phyloP scores from a whole-genome alignment of 345 rosid genomes.

The Laguncularia racemosa region DNA sequence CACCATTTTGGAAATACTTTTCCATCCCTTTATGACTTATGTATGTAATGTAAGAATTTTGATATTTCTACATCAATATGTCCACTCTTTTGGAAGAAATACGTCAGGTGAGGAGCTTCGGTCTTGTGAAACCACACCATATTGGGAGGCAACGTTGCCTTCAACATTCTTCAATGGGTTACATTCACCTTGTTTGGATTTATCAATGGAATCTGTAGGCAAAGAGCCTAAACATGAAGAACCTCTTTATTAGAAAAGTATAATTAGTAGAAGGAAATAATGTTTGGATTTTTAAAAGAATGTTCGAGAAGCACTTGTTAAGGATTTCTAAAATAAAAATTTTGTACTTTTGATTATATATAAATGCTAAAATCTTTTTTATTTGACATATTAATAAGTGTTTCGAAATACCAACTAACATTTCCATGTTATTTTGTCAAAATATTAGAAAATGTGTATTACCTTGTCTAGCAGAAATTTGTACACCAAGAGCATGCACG shows the following conservation, averaged over 20 bases:
- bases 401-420: too few species aligned
- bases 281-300: too few species aligned
- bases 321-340: too few species aligned
- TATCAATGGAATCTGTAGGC: constrained; percentile 13
- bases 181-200: constrained; percentile 12
- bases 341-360: too few species aligned
- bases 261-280: too few species aligned
- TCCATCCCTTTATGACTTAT: background rate
- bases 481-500: constrained; percentile 30
- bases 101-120: constrained; percentile 43
- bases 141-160: constrained; percentile 16
- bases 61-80: constrained; percentile 26
- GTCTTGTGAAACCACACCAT: constrained; percentile 15
- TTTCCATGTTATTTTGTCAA: background rate
- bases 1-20: background rate
- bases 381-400: too few species aligned
- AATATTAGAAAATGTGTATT: background rate
- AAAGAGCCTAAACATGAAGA: background rate
- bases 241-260: too few species aligned
- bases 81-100: constrained; percentile 83
- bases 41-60: background rate
- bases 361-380: too few species aligned
- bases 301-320: too few species aligned
- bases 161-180: constrained; percentile 16
- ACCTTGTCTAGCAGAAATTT: constrained; percentile 37